Evolutionary conservation across 441 rosid species (phyloP), one percentile per base, ranked within the genome.

Genomic region (Corymbia calophylla): DNA sequence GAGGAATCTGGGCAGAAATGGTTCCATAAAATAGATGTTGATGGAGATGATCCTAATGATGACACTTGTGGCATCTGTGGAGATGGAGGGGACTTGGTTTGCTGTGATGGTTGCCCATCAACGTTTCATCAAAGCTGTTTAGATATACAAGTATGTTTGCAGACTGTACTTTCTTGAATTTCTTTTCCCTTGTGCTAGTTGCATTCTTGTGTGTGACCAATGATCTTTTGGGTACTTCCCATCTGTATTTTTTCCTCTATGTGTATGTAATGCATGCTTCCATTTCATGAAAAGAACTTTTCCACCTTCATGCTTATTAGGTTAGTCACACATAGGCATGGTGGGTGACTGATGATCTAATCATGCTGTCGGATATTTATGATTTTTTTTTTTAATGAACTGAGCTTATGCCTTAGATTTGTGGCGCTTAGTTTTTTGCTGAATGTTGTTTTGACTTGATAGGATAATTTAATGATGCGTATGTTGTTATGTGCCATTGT

Each of bases 11-110:
- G 82, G 85, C 90, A 39, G 84, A 95, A 94, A 89, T 96, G 96
- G 81, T 94, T 93, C 90, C 96, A 96, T 93, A 91, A 92, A 87
- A 94, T 98, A 87, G 95, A 97, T 89, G 92, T 94, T 90, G 91
- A 87, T 88, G 94, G 94, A 60, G 97, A 95, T 64, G 99, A 98
- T 92, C 99, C 96, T 86, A 98, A 95, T 88, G 99, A 98, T 90
- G 99, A 98, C 93, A 95, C 99, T 25, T 98, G 99, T 94, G 99
- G 96, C 88, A 93, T 97, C 80, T 98, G 99, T 93, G 99, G 99
- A 80, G 99, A 98, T 94, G 99, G 99, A 81, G 99, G 99, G 91
- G 95, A 94, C 89, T 94, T 98, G 93, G 93, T 95, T 89, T 98
- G 99, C 90, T 98, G 99, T 87, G 99, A 98, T 88, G 93, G 97